Conservation (phyloP, 2,329 filamentous ascomycete species). For the Cytospora leucostoma region DNA sequence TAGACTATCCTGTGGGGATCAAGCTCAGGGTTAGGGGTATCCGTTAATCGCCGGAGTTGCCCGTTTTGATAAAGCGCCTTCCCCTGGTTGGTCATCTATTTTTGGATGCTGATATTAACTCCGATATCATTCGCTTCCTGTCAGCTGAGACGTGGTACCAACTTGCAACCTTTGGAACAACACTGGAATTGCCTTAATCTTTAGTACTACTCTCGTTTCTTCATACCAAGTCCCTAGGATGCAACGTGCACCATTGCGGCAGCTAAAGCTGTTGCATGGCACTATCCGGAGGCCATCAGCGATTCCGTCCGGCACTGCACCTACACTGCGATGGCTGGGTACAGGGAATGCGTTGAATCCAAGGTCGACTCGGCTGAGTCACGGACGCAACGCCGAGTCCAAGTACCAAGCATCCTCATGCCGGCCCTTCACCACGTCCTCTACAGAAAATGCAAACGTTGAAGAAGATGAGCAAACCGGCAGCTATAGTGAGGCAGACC, state of each 20-base stretch:
- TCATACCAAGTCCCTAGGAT: slow-evolving; percentile 4
- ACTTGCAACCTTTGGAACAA: not conserved
- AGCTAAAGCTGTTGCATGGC: slow-evolving; percentile 21
- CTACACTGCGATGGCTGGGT: not conserved
- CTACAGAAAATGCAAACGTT: not conserved
- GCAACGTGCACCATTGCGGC: slow-evolving; percentile 21
- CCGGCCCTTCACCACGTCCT: slow-evolving; percentile 6
- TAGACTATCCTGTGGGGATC: too few species aligned
- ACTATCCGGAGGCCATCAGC: not conserved
- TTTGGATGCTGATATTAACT: not conserved
- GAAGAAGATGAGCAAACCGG: slow-evolving; percentile 34
- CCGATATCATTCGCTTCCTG: not conserved
- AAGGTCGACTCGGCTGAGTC: slow-evolving; percentile 4
- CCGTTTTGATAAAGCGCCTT: not conserved
- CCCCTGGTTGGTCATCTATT: not conserved
- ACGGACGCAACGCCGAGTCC: not conserved
- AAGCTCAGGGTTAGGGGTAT: not conserved
- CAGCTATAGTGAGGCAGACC: slow-evolving; percentile 51
- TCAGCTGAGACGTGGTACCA: not conserved
- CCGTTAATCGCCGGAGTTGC: not conserved
- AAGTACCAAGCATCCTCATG: not conserved
- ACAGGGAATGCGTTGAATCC: not conserved
- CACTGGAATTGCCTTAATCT: not conserved
- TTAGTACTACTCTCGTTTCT: not conserved
- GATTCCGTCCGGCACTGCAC: not conserved